Conservation (phyloP, 2,329 filamentous ascomycete species). For the Monilinia fructigena region DNA sequence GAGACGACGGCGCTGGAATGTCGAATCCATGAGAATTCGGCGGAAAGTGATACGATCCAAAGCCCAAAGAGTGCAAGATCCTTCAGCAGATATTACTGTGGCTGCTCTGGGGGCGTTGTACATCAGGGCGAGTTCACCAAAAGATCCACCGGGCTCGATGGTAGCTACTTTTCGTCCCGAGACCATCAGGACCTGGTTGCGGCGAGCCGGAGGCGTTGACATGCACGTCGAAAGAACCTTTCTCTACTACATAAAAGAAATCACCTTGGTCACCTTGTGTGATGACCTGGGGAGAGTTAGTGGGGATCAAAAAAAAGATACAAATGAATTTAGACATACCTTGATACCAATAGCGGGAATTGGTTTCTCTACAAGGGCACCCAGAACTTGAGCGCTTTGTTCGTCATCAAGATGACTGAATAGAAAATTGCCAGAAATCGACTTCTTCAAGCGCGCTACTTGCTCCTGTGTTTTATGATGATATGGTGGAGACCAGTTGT, state of each 20-base stretch:
- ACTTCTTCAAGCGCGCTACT: constrained; percentile 70
- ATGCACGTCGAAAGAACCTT: constrained; percentile 84
- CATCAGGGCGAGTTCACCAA: constrained; percentile 96
- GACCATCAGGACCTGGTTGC: constrained; percentile 75
- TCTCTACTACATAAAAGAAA: constrained; percentile 96
- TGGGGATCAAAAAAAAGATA: constrained; percentile 1
- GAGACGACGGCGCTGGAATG: constrained; percentile 92
- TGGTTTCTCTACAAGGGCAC: constrained; percentile 89
- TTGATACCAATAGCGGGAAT: constrained; percentile 87
- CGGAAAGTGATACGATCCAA: constrained; percentile 95
- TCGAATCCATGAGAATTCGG: constrained; percentile 96
- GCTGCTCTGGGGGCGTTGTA: constrained; percentile 97
- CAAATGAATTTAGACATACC: constrained; percentile 43
- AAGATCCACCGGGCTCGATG: constrained; percentile 86
- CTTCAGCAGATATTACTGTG: constrained; percentile 81
- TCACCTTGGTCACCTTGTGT: constrained; percentile 93
- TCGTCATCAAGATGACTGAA: constrained; percentile 95
- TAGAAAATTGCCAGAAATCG: constrained; percentile 87
- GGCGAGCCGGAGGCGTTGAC: constrained; percentile 77
- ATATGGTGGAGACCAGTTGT: constrained; percentile 86
- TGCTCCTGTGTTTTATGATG: constrained; percentile 84
- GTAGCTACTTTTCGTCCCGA: constrained; percentile 80
- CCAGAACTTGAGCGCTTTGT: constrained; percentile 81
- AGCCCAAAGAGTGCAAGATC: constrained; percentile 82
- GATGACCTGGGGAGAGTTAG: constrained; percentile 65